phyloP scores from a whole-genome alignment of 495 filamentous ascomycete species.

The Copromyces sp. region DNA sequence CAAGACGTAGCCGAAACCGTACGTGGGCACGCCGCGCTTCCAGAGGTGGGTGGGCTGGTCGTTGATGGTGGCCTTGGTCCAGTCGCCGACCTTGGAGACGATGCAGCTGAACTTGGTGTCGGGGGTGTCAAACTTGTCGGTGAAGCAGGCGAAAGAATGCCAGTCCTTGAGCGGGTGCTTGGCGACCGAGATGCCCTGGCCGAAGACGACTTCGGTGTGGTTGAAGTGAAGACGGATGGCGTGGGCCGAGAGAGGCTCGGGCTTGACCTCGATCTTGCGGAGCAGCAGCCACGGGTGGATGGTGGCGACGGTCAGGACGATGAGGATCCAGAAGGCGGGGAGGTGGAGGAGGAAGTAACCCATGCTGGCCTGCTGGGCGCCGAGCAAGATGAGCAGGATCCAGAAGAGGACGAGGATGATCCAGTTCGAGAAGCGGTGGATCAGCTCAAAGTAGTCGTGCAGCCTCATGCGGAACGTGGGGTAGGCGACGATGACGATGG shows the following conservation, averaged over 20 bases:
- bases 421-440: slow-evolving; percentile 60
- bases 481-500: slow-evolving; percentile 36
- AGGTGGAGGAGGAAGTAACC: slow-evolving; percentile 37
- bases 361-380: slow-evolving; percentile 19
- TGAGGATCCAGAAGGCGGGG: slow-evolving; percentile 60
- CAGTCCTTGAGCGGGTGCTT: slow-evolving; percentile 57
- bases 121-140: slow-evolving; percentile 27
- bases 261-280: slow-evolving; percentile 46
- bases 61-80: slow-evolving; percentile 47
- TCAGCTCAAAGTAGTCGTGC: slow-evolving; percentile 55
- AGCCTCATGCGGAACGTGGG: slow-evolving; percentile 41
- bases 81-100: slow-evolving; percentile 60
- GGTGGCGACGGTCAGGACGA: slow-evolving; percentile 47
- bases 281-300: slow-evolving; percentile 60
- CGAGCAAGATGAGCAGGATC: slow-evolving; percentile 48
- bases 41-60: slow-evolving; percentile 44
- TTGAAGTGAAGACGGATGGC: slow-evolving; percentile 60
- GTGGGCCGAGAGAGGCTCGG: slow-evolving; percentile 56
- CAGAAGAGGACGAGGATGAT: slow-evolving; percentile 50
- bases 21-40: slow-evolving; percentile 40
- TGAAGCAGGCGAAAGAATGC: slow-evolving; percentile 73
- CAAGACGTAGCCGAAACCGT: slow-evolving; percentile 54
- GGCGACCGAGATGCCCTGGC: slow-evolving; percentile 42
- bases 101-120: slow-evolving; percentile 46
- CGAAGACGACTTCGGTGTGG: slow-evolving; percentile 39